Percentiles rank a stretch among this genome's conserved stretches.
These are phyloP conservation scores for Auricularia heimuer DNA, from an alignment of 768 basidiomycete species.

Conservation along the genomic window DNA sequence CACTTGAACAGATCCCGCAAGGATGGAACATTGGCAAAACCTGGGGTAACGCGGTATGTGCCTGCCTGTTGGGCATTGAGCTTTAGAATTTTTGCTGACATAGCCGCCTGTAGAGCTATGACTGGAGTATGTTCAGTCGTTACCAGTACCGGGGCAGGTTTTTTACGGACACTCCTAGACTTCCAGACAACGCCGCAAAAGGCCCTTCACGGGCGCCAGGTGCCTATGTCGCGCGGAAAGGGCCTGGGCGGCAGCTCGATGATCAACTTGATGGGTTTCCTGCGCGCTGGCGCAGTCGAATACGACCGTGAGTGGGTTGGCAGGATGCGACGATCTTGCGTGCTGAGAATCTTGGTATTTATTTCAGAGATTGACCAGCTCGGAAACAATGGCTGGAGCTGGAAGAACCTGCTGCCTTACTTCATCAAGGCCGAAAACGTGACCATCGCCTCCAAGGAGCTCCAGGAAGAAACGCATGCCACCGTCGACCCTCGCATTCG, in stretches of 20 bases:
- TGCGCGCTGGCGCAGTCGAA: neutral
- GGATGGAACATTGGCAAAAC: neutral
- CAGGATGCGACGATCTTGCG: no score
- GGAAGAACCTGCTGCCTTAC: constrained; percentile 9
- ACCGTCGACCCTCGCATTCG: neutral
- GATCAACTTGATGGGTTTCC: constrained; percentile 29
- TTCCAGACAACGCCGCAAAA: neutral
- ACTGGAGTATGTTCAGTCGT: neutral
- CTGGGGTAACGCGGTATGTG: neutral
- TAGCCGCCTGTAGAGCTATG: neutral
- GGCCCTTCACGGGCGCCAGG: neutral
- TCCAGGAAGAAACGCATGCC: neutral
- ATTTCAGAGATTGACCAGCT: neutral
- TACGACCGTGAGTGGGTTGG: neutral
- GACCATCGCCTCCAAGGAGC: neutral
- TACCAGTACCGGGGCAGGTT: neutral
- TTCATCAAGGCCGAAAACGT: constrained; percentile 8
- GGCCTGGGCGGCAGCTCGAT: constrained; percentile 32
- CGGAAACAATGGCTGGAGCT: constrained; percentile 5
- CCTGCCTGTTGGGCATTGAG: neutral
- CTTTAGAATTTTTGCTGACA: neutral
- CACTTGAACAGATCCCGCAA: neutral
- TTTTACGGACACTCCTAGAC: neutral
- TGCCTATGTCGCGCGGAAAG: constrained; percentile 14
- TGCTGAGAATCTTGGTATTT: no score